Evolutionary conservation across 2,329 filamentous ascomycete genomes (phyloP).

Genomic region (Claviceps digitariae): DNA sequence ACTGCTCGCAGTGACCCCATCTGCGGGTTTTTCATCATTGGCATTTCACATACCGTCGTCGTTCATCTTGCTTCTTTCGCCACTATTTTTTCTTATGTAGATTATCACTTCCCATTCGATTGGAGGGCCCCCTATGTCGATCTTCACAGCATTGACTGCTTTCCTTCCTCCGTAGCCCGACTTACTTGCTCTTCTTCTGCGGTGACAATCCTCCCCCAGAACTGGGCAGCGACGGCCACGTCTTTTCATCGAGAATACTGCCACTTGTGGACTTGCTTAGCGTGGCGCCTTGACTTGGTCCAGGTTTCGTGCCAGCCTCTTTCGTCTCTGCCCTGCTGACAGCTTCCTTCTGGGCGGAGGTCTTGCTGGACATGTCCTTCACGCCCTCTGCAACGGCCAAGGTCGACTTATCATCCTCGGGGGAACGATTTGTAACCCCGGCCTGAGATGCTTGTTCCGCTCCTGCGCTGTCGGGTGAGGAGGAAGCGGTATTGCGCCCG

Average conservation of each 20-base stretch:
- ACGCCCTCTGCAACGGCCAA: background rate
- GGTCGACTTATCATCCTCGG: background rate
- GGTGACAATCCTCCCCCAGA: background rate
- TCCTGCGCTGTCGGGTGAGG: background rate
- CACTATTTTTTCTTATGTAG: no score
- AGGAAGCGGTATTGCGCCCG: background rate
- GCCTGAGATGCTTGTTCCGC: background rate
- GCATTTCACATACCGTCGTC: background rate
- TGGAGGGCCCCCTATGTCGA: no score
- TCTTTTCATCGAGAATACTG: constrained; percentile 1
- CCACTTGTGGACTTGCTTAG: background rate
- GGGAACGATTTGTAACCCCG: background rate
- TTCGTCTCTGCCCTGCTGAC: no score
- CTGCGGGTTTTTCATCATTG: background rate
- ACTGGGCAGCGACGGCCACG: constrained; percentile 3
- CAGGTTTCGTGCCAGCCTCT: no score
- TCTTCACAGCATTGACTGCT: no score
- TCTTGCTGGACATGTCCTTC: background rate
- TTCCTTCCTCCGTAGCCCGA: no score
- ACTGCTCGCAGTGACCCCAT: background rate
- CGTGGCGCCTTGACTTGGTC: no score
- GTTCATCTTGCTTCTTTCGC: background rate
- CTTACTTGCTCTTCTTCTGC: background rate
- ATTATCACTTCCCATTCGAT: background rate
- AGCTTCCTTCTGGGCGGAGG: no score